Evolutionary conservation across 352 stramenopile genomes (phyloP), one percentile per base, ranked within the genome.

Genomic region (Pythium sp.): DNA sequence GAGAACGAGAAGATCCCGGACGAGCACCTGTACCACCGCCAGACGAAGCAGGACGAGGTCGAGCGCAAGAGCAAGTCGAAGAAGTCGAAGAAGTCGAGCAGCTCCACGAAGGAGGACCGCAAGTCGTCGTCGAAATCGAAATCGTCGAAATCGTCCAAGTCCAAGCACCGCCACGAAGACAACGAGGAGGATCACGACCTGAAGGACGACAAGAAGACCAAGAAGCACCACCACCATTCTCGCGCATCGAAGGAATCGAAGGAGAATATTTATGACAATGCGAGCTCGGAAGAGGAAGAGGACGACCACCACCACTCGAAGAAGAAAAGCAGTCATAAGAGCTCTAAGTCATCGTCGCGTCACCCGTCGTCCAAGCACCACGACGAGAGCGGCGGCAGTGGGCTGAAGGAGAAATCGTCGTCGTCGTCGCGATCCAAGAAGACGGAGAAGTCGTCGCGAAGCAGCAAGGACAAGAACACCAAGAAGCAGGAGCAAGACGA

Each of bases 1-100:
- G 79, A 93, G 57, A 70, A 93, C 64, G 85, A 93, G 69, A 85
- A 82, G 69, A 87, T 93, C 67, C 85, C 84, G 4, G 90, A 95
- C 43, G 75, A 89, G 20, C 85, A 93, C 51, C 89, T 96, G 80
- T 91, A 78, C 72, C 84, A 93, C 72, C 81, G 82, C 20, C 76
- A 90, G 64, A 79, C 78, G 12, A 78, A 74, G 36, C 28, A 61
- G 43, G 56, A 79, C 18, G 66, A 73, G 14, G 74, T 77, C 1
- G 34, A 66, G 68, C 84, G 84, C 62, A 95, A 92, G 68, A 89
- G 77, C 34, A 97, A 94, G 68, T 79, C 79, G 9, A 62, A 62
- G 24, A 62, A 64, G 22, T 34, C 30, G 3, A 68, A 62, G 66
- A 78, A 80, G 54, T 53, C 54, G 38, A 51, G 43, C 18, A 51